A percentile compares a stretch with the other conserved stretches of the same genome.
Evolutionary conservation across 2,329 filamentous ascomycete genomes (phyloP).

Genomic region (Venturia oleaginea): DNA sequence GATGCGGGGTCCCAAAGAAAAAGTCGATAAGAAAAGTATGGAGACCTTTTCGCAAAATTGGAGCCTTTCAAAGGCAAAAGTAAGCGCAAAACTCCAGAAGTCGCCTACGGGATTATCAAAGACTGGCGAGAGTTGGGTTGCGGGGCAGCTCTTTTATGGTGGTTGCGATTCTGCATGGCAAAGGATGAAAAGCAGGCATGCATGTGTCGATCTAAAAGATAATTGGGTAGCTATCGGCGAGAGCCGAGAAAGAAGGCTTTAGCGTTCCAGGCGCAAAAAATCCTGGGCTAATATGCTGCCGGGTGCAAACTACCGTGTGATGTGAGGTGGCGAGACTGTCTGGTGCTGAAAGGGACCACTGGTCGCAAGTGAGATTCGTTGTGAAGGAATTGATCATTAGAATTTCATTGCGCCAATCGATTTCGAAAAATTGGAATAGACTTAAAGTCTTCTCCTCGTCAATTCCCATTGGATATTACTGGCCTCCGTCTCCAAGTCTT

Average conservation of each 20-base stretch:
- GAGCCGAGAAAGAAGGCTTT: neutral
- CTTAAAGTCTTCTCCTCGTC: slow-evolving; percentile 5
- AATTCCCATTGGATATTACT: slow-evolving; percentile 1
- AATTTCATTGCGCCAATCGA: neutral
- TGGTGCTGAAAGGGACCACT: neutral
- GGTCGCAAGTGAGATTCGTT: neutral
- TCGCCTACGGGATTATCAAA: slow-evolving; percentile 24
- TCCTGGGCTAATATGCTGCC: neutral
- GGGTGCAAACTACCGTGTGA: neutral
- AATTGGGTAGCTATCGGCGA: neutral
- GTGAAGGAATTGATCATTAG: neutral
- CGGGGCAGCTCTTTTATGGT: neutral
- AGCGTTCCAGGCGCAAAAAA: neutral
- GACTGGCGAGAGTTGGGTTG: neutral
- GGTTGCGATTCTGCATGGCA: neutral
- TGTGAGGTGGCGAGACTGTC: neutral
- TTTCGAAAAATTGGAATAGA: neutral
- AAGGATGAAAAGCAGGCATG: neutral
- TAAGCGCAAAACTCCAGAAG: slow-evolving; percentile 35
- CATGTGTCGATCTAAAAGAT: neutral
- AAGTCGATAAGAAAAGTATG: neutral
- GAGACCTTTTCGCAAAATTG: slow-evolving; percentile 12
- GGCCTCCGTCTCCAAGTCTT: neutral
- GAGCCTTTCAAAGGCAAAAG: slow-evolving; percentile 28
- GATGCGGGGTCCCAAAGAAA: neutral